Evolutionary conservation across 2,329 filamentous ascomycete species (phyloP), one percentile per base, ranked within the genome.

Genomic region (Penicillium sp.): DNA sequence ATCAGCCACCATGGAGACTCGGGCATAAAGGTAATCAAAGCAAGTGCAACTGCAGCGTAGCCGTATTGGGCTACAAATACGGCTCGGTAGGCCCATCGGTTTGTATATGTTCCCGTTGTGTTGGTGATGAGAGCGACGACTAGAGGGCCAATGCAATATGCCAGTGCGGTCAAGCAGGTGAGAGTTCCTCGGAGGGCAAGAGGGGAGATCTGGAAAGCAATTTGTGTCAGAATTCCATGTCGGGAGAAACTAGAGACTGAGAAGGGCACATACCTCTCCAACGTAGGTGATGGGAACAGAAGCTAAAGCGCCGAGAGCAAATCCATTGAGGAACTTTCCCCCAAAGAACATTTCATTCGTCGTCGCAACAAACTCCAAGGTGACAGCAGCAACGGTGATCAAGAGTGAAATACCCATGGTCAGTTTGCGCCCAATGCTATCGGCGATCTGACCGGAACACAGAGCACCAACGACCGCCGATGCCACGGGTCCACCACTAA

Each of bases 301-400:
- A 36, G 70, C 70, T 16, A 77, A 65, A 0, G 73, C 70, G 22
- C 75, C 75, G 3, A 74, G 64, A 0, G 72, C 70, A 50, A 77
- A 75, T 1, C 75, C 75, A 45, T 77, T 76, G 36, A 77, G 53
- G 50, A 77, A 74, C 55, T 78, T 77, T 14, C 75, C 75, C 24
- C 69, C 69, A 50, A 77, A 77, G 64, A 77, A 77, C 29, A 73
- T 57, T 18, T 64, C 67, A 32, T 76, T 76, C 4, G 73, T 68
- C 0, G 74, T 76, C 5, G 75, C 69, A 8, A 76, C 63, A 34
- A 77, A 75, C 55, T 77, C 74, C 62, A 77, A 67, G 4, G 72
- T 74, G 42, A 77, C 66, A 31, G 74, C 72, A 21, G 63, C 70
- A 47, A 73, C 73, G 14, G 72, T 66, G 18, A 77, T 60, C 14